These are phyloP conservation scores for Lotmaria passim DNA, from an alignment of 208 protist species.

Conservation along the genomic window DNA sequence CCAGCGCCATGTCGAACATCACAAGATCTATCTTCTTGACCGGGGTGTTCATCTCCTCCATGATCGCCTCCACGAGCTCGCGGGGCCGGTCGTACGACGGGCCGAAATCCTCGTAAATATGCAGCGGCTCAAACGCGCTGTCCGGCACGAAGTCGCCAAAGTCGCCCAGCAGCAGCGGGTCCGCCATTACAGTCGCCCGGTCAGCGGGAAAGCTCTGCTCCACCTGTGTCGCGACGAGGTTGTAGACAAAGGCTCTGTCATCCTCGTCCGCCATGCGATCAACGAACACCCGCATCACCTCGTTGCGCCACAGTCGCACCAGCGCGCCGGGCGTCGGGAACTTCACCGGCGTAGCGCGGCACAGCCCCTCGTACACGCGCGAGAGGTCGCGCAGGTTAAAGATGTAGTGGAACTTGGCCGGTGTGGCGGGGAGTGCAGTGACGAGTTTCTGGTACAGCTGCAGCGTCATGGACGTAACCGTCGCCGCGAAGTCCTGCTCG, in stretches of 20 bases:
- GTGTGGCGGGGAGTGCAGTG: conserved; percentile 95
- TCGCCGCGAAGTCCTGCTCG: conserved; percentile 48
- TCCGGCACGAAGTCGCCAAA: conserved; percentile 94
- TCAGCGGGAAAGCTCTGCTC: conserved; percentile 67
- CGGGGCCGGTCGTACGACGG: conserved; percentile 78
- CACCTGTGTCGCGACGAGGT: conserved; percentile 85
- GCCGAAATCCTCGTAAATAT: conserved; percentile 95
- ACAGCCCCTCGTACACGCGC: conserved; percentile 98
- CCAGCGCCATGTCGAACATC: conserved; percentile 98
- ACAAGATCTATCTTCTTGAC: conserved; percentile 96
- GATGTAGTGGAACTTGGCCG: conserved; percentile 99
- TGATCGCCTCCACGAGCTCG: conserved; percentile 91
- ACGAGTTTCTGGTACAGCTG: conserved; percentile 94
- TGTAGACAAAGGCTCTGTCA: conserved; percentile 92
- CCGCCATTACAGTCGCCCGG: conserved; percentile 59
- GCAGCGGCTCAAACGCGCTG: conserved; percentile 67
- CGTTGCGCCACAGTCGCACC: conserved; percentile 98
- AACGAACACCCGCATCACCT: conserved; percentile 96
- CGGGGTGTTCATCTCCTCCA: conserved; percentile 95
- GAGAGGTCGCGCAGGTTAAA: conserved; percentile 99
- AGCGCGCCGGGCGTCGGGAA: conserved; percentile 74
- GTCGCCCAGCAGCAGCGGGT: conserved; percentile 97
- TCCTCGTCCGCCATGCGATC: conserved; percentile 96
- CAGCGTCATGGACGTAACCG: conserved; percentile 94
- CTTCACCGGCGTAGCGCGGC: conserved; percentile 92